Evolutionary conservation across 192 early-diverging fungal genomes (phyloP), one percentile per base, ranked within the genome.

Genomic region (Umbelopsis isabellina): DNA sequence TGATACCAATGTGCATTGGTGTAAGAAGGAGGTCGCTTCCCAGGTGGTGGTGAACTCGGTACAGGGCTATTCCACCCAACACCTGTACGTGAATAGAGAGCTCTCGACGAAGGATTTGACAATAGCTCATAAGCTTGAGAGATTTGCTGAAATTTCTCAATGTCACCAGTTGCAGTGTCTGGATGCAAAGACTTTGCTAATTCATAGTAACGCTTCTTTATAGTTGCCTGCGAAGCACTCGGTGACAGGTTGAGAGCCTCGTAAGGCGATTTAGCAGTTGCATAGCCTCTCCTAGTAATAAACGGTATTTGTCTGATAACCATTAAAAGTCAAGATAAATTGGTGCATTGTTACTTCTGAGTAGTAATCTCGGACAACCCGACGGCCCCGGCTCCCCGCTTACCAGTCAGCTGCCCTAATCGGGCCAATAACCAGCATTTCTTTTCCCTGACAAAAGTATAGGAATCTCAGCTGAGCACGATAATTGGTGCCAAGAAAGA

Each of bases 191-290:
- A n/a, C 50, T 80, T 80, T 13, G 67, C 73, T 3, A 80, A 50
- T 46, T 72, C 71, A 68, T 73, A 73, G 49, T 80, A 80, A 33
- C 65, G 58, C 10, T 69, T 65, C 46, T 80, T 80, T 46, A 80
- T 53, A 12, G 72, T 71, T 6, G 52, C 53, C 7, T 27, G 33
- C 12, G 55, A 22, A 8, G 78, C 74, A 18, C n/a, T 73, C 15
- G n/a, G 55, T 10, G 69, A 52, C 3, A 80, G 35, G 8, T 66
- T 35, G 4, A 80, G 66, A 69, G 72, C 65, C 0, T 76, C 74
- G 66, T 73, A 80, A 4, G 78, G 78, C 1, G 70, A 25, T 47
- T 37, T 66, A 13, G 65, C 65, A 20, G 65, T 46, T 41, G 45
- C 46, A 46, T 66, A 66, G 25, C 55, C 13, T 33, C 55, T 10